Evolutionary conservation across 768 basidiomycete genomes (phyloP).

Genomic region (Tulasnella sp.): DNA sequence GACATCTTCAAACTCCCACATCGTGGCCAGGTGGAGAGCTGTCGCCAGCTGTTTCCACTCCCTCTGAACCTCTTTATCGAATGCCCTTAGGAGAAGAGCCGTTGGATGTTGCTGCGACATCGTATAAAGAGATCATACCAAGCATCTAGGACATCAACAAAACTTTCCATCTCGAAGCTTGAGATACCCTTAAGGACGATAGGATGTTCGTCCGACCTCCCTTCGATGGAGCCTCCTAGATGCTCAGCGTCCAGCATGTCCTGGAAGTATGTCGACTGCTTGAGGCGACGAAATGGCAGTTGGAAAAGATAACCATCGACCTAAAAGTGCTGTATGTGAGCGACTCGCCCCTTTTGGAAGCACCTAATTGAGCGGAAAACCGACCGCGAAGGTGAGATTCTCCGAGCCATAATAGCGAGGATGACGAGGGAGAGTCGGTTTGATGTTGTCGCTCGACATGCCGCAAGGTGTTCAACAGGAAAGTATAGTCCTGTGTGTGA

Average conservation of each 20-base stretch:
- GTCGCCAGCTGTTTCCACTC: conserved; percentile 5
- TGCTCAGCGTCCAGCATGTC: conserved; percentile 6
- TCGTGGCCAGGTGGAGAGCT: conserved; percentile 16
- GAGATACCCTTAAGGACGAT: conserved; percentile 15
- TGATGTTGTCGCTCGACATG: neutral
- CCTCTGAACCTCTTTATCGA: neutral
- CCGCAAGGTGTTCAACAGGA: neutral
- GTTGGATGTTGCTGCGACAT: neutral
- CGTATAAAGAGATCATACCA: neutral
- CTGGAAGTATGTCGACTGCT: neutral
- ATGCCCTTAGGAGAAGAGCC: neutral
- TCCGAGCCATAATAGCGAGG: neutral
- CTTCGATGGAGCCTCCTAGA: neutral
- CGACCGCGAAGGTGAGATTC: neutral
- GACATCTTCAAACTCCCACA: conserved; percentile 18
- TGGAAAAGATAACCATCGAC: neutral
- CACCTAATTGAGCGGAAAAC: neutral
- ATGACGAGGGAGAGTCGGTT: neutral
- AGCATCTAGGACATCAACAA: conserved; percentile 10
- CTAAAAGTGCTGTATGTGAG: neutral
- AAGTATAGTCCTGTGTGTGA: neutral
- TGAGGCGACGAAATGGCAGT: neutral
- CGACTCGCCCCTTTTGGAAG: neutral
- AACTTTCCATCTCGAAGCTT: conserved; percentile 23
- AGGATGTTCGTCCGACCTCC: conserved; percentile 12